Evolutionary conservation across 306 rosid genomes (phyloP), one percentile per base, ranked within the genome.

Genomic region (Pyrus betulifolia): DNA sequence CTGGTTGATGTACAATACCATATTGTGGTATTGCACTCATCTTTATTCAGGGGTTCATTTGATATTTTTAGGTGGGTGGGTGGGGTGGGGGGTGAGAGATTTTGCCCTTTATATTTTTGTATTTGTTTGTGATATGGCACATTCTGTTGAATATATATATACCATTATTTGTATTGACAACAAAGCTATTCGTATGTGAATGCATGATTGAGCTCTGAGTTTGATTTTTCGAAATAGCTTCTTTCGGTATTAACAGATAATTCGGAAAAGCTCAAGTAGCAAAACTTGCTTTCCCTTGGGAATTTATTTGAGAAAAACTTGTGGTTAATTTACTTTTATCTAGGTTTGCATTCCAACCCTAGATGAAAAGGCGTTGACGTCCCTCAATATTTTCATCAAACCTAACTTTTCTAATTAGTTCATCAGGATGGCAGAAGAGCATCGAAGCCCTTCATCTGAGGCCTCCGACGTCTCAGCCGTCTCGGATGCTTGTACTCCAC

Each of bases 401-500:
- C 42, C 17, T 19, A 3, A 11, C 3, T 30, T 63, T 71, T 31
- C 33, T 17, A 69, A 6, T 35, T 35, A 35, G 2, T 35, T 35
- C 8, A 35, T 35, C 40, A 35, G 8, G 38, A 33, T 35, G 40
- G 40, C 8, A 35, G 40, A 35, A 35, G 60, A 74, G 60, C 71
- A 12, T 57, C 62, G 21, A 11, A 74, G 74, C 65, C 78, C 82
- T 35, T 35, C 40, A 6, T 80, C 86, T 2, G 83, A 89, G 70
- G 78, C 86, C 68, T 82, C 93, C 0, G 67, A 81, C 68, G 73
- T 85, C 79, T 85, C 91, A 4, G 82, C 82, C 21, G 68, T 87
- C 21, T 82, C 88, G 0, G 81, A 74, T 28, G 42, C 42, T 7
- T 38, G 9, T 7, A 38, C 40, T 17, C 67, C 67, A 31, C 23